A percentile compares a stretch with the other conserved stretches of the same genome.
These are phyloP conservation scores for Trypethelium eluteriae DNA, from an alignment of 495 filamentous ascomycete species.

Conservation along the genomic window DNA sequence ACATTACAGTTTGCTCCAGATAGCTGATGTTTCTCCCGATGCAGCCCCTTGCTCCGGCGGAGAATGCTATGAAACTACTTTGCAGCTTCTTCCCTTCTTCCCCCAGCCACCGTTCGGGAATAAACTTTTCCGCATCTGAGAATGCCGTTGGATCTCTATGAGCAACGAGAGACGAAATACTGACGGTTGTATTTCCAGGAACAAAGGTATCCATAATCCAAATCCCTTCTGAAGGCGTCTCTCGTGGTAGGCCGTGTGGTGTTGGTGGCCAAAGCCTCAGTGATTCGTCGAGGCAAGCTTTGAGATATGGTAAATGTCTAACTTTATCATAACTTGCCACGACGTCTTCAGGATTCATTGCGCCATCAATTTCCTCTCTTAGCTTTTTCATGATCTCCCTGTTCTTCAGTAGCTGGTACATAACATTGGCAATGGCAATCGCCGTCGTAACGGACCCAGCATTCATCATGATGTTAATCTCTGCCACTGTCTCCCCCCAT, in stretches of 20 bases:
- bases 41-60: slow-evolving; percentile 37
- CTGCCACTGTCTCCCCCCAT: slow-evolving; percentile 31
- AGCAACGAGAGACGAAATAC: slow-evolving; percentile 22
- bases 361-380: slow-evolving; percentile 49
- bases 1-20: slow-evolving; percentile 34
- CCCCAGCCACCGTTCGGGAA: slow-evolving; percentile 30
- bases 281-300: slow-evolving; percentile 39
- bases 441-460: slow-evolving; percentile 52
- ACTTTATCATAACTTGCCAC: slow-evolving; percentile 43
- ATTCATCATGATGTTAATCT: slow-evolving; percentile 40
- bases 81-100: slow-evolving; percentile 35
- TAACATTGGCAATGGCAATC: slow-evolving; percentile 42
- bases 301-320: slow-evolving; percentile 31
- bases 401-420: slow-evolving; percentile 52
- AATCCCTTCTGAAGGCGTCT: slow-evolving; percentile 26
- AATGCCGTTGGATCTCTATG: slow-evolving; percentile 23
- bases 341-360: slow-evolving; percentile 26
- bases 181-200: slow-evolving; percentile 26
- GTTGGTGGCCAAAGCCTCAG: slow-evolving; percentile 30
- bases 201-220: slow-evolving; percentile 27
- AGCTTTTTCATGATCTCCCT: slow-evolving; percentile 46
- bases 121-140: slow-evolving; percentile 26
- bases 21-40: slow-evolving; percentile 43
- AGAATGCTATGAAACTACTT: slow-evolving; percentile 41
- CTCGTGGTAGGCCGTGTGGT: slow-evolving; percentile 24